phyloP scores from a whole-genome alignment of 345 rosid genomes.

The Hypericum androsaemum region DNA sequence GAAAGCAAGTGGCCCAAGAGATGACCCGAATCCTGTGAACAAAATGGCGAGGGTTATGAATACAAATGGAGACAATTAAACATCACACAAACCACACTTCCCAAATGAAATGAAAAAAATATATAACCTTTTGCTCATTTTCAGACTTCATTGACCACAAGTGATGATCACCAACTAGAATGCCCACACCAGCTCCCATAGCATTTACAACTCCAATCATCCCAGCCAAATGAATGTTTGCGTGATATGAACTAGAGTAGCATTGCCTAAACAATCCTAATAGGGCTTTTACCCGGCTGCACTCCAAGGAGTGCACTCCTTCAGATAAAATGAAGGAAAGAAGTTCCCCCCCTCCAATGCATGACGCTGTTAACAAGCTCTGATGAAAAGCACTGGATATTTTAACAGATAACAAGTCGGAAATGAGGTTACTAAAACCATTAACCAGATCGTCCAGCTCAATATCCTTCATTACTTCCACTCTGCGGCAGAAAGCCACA shows the following conservation, averaged over 20 bases:
- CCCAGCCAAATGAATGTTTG: constrained; percentile 60
- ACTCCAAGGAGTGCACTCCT: constrained; percentile 57
- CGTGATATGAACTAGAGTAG: constrained; percentile 52
- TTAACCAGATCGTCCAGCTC: constrained; percentile 48
- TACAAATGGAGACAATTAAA: constrained; percentile 2
- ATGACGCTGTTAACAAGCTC: constrained; percentile 74
- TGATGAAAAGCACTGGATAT: constrained; percentile 49
- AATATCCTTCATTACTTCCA: constrained; percentile 54
- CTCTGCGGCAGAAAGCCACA: constrained; percentile 67
- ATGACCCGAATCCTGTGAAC: constrained; percentile 50
- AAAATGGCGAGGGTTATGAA: constrained; percentile 16
- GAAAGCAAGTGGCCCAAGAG: constrained; percentile 51
- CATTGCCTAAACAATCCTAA: constrained; percentile 63
- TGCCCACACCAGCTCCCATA: constrained; percentile 77
- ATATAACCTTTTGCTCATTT: constrained; percentile 40
- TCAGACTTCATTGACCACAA: constrained; percentile 22
- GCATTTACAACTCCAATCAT: constrained; percentile 86
- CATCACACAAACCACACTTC: background rate
- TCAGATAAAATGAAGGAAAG: constrained; percentile 59
- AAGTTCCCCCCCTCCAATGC: constrained; percentile 69
- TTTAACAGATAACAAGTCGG: constrained; percentile 52
- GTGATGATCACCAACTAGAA: constrained; percentile 37
- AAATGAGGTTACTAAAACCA: constrained; percentile 51
- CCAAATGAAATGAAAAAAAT: background rate
- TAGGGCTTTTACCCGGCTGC: constrained; percentile 38